Conservation (phyloP, 23 red algal species). For the Agarophyton chilense region DNA sequence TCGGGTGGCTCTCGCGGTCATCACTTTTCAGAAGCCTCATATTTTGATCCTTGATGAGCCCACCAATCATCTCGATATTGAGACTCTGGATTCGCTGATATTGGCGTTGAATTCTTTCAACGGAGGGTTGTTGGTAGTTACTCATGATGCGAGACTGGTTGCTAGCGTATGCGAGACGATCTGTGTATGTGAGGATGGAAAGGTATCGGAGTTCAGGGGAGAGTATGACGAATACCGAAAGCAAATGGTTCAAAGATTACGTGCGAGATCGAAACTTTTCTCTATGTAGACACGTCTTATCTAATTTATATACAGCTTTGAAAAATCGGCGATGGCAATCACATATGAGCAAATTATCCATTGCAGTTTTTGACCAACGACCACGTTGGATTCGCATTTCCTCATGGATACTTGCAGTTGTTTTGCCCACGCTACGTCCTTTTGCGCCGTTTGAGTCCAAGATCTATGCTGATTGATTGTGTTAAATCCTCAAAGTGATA, state of each 20-base stretch:
- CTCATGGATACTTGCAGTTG: too few species aligned
- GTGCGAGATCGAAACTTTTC: constrained; percentile 52
- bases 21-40: constrained; percentile 81
- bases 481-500: too few species aligned
- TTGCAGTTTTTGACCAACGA: too few species aligned
- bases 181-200: constrained; percentile 78
- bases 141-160: constrained; percentile 84
- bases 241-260: constrained; percentile 56
- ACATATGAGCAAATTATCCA: too few species aligned
- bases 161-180: constrained; percentile 80
- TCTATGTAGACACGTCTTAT: background rate
- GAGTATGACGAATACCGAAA: constrained; percentile 86
- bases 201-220: constrained; percentile 68
- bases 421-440: too few species aligned
- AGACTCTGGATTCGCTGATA: constrained; percentile 87
- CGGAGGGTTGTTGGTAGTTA: constrained; percentile 86
- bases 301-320: too few species aligned
- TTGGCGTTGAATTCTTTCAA: constrained; percentile 92
- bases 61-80: constrained; percentile 63
- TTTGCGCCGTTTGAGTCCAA: too few species aligned
- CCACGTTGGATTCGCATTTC: too few species aligned
- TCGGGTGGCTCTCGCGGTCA: constrained; percentile 88
- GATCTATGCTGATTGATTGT: too few species aligned
- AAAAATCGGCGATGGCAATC: too few species aligned
- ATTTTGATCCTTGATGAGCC: constrained; percentile 85